Percentiles rank a stretch among this genome's conserved stretches.
phyloP scores from a whole-genome alignment of 78 protist genomes.

The Kipferlia bialata region DNA sequence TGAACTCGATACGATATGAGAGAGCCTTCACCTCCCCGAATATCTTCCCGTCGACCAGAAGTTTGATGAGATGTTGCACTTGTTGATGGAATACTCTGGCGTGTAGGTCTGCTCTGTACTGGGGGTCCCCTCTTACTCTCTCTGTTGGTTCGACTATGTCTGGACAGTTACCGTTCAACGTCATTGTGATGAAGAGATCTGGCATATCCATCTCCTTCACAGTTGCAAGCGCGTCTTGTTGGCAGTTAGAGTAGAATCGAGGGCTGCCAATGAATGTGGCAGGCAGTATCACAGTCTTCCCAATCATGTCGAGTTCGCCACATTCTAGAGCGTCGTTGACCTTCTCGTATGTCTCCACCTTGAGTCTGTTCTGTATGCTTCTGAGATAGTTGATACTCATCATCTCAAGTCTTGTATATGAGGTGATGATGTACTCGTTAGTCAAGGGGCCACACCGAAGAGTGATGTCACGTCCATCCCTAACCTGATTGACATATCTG shows the following conservation, averaged over 20 bases:
- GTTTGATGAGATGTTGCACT: background rate
- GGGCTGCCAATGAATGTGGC: background rate
- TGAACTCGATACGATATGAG: background rate
- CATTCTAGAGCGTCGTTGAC: too few species aligned
- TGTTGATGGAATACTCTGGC: background rate
- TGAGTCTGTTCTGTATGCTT: too few species aligned
- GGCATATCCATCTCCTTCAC: background rate
- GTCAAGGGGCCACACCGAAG: too few species aligned
- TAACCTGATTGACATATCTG: too few species aligned
- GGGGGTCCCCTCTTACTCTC: too few species aligned
- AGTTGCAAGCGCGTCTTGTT: constrained; percentile 1
- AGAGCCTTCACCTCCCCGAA: background rate
- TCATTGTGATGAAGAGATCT: background rate
- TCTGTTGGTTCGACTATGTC: too few species aligned
- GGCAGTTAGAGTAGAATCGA: background rate
- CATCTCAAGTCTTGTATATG: too few species aligned
- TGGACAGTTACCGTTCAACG: background rate
- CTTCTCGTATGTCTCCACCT: too few species aligned
- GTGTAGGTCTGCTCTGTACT: background rate
- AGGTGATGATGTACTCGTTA: too few species aligned
- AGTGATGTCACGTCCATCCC: too few species aligned
- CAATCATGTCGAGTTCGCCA: too few species aligned
- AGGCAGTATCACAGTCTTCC: background rate
- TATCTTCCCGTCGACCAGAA: background rate
- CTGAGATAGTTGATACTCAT: too few species aligned